Evolutionary conservation across 495 filamentous ascomycete genomes (phyloP), one percentile per base, ranked within the genome.

Genomic region (Podospora comata): DNA sequence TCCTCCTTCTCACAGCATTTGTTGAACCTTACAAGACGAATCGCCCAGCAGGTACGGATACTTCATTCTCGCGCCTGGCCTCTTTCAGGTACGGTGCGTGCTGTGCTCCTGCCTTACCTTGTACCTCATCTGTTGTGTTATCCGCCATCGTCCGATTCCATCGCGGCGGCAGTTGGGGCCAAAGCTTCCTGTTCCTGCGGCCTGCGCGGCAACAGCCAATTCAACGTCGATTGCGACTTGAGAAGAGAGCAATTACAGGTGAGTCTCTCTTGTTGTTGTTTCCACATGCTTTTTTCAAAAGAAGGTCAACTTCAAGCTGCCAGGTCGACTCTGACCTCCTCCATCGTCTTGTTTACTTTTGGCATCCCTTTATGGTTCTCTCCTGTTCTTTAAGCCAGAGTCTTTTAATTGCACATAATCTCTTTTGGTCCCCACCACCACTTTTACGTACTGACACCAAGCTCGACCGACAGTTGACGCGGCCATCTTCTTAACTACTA

Each of bases 381-480:
- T 48, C 39, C 39, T 48, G 39, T 48, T 48, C 39, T 48, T 48
- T 48, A 16, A 6, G 9, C 39, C 39, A 48, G 39, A 48, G 39
- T 48, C 11, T 62, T 65, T 65, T 61, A 44, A 59, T 71, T 66
- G 63, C 66, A 57, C 18, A 26, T 32, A 48, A 65, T 68, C 20
- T 62, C 28, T 23, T 28, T 32, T 13, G 63, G 34, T 19, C 55
- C 64, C 48, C 58, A 68, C 63, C 16, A 59, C n/a, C 54, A 34
- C 34, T 20, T 20, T 39, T 34, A 61, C n/a, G 30, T 30, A 39
- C 30, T 44, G 27, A 63, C 61, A 48, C 39, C 39, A 32, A 20
- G 20, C 61, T 34, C 20, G n/a, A 39, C 27, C 20, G n/a, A 39
- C 27, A 48, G 30, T 44, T 48, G n/a, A 32, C 30, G 39, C 26